Percentiles rank a stretch among this genome's conserved stretches.
phyloP scores from a whole-genome alignment of 108 stramenopile species.

The Schizochytrium sp. region DNA sequence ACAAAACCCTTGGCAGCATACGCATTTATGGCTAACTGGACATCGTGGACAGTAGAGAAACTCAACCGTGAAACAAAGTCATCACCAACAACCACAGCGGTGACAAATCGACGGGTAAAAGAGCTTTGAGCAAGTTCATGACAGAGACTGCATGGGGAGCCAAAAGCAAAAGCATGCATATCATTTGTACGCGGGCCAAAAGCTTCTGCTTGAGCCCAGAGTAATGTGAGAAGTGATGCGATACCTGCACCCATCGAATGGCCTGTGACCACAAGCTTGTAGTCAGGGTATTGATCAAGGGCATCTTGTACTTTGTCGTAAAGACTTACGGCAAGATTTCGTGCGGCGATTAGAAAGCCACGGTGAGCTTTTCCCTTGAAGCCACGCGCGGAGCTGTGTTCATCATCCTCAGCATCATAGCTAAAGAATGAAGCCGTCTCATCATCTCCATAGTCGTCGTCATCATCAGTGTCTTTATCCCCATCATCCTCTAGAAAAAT shows the following conservation, averaged over 20 bases:
- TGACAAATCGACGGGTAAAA: constrained; percentile 37
- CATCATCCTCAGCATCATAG: background rate
- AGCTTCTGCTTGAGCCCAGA: constrained; percentile 36
- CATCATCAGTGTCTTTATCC: background rate
- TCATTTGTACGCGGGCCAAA: constrained; percentile 29
- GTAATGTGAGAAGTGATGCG: constrained; percentile 41
- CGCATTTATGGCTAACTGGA: constrained; percentile 9
- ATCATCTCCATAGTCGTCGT: background rate
- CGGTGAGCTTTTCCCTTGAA: constrained; percentile 42
- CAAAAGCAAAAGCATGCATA: constrained; percentile 53
- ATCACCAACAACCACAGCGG: constrained; percentile 38
- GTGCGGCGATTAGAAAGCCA: constrained; percentile 58
- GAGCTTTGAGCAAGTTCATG: constrained; percentile 36
- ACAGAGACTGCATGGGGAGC: constrained; percentile 51
- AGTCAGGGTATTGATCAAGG: constrained; percentile 8
- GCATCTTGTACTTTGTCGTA: constrained; percentile 36
- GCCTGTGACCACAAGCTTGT: constrained; percentile 29
- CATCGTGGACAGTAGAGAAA: constrained; percentile 19
- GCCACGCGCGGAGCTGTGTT: background rate
- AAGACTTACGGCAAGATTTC: background rate
- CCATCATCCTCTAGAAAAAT: background rate
- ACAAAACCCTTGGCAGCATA: background rate
- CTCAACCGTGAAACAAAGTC: constrained; percentile 55
- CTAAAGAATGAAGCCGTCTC: no score
- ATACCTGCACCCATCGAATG: constrained; percentile 42